A percentile compares a stretch with the other conserved stretches of the same genome.
phyloP scores from a whole-genome alignment of 139 green algal species.

The Chlorella vulgaris region DNA sequence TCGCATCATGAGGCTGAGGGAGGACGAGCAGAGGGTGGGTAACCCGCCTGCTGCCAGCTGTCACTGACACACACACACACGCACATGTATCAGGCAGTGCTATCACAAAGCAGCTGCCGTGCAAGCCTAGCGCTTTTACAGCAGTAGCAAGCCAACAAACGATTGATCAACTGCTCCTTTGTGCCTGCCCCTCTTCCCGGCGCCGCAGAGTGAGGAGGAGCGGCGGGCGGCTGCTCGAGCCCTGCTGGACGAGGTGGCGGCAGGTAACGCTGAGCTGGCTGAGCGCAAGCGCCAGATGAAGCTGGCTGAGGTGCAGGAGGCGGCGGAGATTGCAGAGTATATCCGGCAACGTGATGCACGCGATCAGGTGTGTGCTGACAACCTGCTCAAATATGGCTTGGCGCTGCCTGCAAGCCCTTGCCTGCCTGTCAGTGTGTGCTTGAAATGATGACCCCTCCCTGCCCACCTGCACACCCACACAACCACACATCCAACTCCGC shows the following conservation, averaged over 20 bases:
- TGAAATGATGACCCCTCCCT: no score
- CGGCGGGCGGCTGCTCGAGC: constrained; percentile 11
- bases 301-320: constrained; percentile 15
- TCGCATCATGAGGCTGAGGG: constrained; percentile 25
- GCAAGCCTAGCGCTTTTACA: no score
- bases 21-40: constrained; percentile 23
- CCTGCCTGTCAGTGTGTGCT: no score
- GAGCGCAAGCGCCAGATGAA: constrained; percentile 17
- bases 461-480: not conserved
- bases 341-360: constrained; percentile 10
- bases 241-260: constrained; percentile 26
- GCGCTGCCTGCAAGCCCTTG: not conserved
- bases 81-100: no score
- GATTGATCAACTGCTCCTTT: no score
- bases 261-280: constrained; percentile 1
- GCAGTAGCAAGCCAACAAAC: no score
- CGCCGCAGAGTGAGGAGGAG: constrained; percentile 18
- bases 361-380: constrained; percentile 13
- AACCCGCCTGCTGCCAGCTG: not conserved
- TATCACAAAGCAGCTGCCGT: not conserved
- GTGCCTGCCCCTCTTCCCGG: no score
- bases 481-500: not conserved
- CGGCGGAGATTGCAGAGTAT: constrained; percentile 18
- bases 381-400: not conserved
- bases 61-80: no score